Conservation (phyloP, 805 yeast species). For the Tetrapisispora iriomotensis region DNA sequence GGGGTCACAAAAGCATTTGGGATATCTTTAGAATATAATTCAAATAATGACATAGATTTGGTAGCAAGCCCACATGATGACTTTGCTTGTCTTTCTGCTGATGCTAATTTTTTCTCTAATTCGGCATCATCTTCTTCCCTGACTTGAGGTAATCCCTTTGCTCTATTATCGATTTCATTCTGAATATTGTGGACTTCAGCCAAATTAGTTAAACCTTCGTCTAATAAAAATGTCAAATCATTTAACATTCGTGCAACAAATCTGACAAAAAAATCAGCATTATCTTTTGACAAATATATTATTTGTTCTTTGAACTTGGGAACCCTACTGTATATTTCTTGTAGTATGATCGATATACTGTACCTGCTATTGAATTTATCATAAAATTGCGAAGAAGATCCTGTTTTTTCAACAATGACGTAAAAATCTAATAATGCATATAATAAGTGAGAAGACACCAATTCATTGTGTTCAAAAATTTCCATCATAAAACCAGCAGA, state of each 20-base stretch:
- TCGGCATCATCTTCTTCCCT: constrained; percentile 54
- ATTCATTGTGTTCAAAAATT: constrained; percentile 51
- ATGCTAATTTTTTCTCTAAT: constrained; percentile 41
- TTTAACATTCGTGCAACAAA: constrained; percentile 92
- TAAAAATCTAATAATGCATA: constrained; percentile 83
- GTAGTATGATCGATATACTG: constrained; percentile 73
- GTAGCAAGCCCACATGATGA: constrained; percentile 76
- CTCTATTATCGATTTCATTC: constrained; percentile 47
- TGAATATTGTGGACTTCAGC: constrained; percentile 69
- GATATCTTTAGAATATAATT: constrained; percentile 73
- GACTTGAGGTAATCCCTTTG: constrained; percentile 23
- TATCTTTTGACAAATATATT: constrained; percentile 50
- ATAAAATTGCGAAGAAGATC: constrained; percentile 88
- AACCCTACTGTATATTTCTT: constrained; percentile 65
- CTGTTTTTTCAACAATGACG: constrained; percentile 92
- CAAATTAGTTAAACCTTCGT: constrained; percentile 78
- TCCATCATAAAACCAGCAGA: constrained; percentile 66
- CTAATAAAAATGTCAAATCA: constrained; percentile 84
- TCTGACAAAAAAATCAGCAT: constrained; percentile 78
- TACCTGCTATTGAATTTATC: constrained; percentile 90
- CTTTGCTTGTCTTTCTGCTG: constrained; percentile 67
- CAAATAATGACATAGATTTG: constrained; percentile 70
- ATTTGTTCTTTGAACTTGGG: constrained; percentile 61
- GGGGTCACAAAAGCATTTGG: constrained; percentile 79
- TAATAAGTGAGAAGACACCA: constrained; percentile 56